A percentile compares a stretch with the other conserved stretches of the same genome.
phyloP scores from a whole-genome alignment of 2,329 filamentous ascomycete species.

The Huntiella savannae region DNA sequence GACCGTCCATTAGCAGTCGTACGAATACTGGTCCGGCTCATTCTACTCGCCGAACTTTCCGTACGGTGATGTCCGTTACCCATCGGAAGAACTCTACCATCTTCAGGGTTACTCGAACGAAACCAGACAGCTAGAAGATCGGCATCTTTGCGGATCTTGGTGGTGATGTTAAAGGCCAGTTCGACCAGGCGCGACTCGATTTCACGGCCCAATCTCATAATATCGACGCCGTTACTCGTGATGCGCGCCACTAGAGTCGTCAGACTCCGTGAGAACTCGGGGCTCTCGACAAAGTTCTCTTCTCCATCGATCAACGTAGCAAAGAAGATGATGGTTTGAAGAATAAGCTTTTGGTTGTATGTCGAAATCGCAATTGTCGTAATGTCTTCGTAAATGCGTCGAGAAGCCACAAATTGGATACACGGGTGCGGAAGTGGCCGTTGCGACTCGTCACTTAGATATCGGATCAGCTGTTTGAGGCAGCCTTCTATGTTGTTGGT shows the following conservation, averaged over 20 bases:
- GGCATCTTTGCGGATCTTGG: conserved; percentile 82
- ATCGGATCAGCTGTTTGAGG: conserved; percentile 44
- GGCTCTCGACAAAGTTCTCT: conserved; percentile 79
- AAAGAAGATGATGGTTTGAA: conserved; percentile 70
- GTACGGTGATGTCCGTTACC: conserved; percentile 12
- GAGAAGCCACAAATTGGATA: conserved; percentile 66
- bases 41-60: conserved; percentile 7
- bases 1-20: conserved; percentile 1
- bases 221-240: conserved; percentile 41
- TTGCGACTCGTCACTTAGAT: conserved; percentile 77
- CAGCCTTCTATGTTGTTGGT: conserved; percentile 43
- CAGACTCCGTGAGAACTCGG: conserved; percentile 66
- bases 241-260: conserved; percentile 73
- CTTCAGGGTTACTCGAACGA: conserved; percentile 32
- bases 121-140: conserved; percentile 86
- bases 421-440: conserved; percentile 81
- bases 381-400: conserved; percentile 77
- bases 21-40: conserved; percentile 4
- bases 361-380: conserved; percentile 75
- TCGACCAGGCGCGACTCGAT: conserved; percentile 82
- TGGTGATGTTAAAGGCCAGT: conserved; percentile 84
- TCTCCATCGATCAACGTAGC: conserved; percentile 88
- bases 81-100: background rate
- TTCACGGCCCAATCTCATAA: conserved; percentile 54
- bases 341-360: conserved; percentile 69